Conservation (phyloP, 2,329 filamentous ascomycete species). For the Sclerotinia subarctica region DNA sequence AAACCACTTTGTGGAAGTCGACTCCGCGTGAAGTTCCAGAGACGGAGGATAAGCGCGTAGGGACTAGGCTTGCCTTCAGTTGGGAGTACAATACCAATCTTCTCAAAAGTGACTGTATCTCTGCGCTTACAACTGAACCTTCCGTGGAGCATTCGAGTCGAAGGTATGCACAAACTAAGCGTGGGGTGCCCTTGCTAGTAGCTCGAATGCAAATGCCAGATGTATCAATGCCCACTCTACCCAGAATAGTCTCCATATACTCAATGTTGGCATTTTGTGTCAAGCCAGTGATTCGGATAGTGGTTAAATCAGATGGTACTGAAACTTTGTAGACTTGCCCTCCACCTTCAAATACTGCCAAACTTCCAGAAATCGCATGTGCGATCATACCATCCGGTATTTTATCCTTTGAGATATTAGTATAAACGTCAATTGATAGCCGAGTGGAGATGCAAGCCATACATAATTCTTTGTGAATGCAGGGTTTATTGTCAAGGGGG, state of each 20-base stretch:
- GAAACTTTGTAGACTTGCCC: constrained; percentile 31
- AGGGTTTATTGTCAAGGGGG: too few relatives aligned
- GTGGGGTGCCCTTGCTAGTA: neutral
- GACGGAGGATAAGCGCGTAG: neutral
- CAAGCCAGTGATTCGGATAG: constrained; percentile 29
- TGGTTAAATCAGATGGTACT: constrained; percentile 33
- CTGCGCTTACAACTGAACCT: neutral
- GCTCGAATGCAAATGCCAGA: constrained; percentile 23
- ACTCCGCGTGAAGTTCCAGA: neutral
- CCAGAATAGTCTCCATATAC: constrained; percentile 24
- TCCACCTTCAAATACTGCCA: constrained; percentile 28
- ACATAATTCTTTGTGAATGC: neutral
- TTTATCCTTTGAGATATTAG: neutral
- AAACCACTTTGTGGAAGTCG: neutral
- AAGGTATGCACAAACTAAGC: neutral
- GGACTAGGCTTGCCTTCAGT: neutral
- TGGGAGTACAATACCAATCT: neutral
- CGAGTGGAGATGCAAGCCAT: neutral
- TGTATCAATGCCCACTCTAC: constrained; percentile 24
- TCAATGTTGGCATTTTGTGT: constrained; percentile 21
- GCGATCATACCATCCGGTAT: constrained; percentile 10
- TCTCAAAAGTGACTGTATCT: neutral
- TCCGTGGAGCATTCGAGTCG: neutral
- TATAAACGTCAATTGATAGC: neutral
- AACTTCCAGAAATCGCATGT: constrained; percentile 30